Percentiles rank a stretch among this genome's conserved stretches.
Evolutionary conservation across 148 eudicot species (phyloP).

Genomic region (Chenopodium suecicum): DNA sequence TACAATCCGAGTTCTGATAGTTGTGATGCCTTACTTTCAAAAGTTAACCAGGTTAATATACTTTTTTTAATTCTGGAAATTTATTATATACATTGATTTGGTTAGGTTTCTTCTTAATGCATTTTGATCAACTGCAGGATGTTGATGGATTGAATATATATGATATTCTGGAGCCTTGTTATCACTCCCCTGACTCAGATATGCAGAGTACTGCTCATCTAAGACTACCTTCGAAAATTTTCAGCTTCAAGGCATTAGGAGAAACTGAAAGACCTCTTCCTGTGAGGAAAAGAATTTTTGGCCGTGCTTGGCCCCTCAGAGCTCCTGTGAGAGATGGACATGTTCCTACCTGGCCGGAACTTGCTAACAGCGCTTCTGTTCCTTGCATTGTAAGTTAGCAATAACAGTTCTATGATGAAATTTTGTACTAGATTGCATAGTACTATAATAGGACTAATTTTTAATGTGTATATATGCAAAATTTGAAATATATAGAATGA

Average conservation of each 20-base stretch:
- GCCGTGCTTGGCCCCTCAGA: slow-evolving; percentile 94
- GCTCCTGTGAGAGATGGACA: slow-evolving; percentile 83
- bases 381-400: slow-evolving; percentile 72
- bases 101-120: background rate
- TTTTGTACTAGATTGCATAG: background rate
- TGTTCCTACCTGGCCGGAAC: slow-evolving; percentile 91
- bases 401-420: background rate
- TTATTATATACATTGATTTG: background rate
- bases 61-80: background rate
- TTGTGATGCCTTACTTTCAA: slow-evolving; percentile 46
- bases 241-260: slow-evolving; percentile 76
- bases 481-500: slow-evolving; percentile 48
- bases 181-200: slow-evolving; percentile 41
- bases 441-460: background rate
- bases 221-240: slow-evolving; percentile 40
- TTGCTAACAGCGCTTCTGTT: slow-evolving; percentile 45
- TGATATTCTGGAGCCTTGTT: slow-evolving; percentile 90
- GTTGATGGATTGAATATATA: slow-evolving; percentile 64
- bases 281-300: slow-evolving; percentile 90
- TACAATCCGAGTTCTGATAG: slow-evolving; percentile 43
- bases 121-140: slow-evolving; percentile 38
- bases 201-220: slow-evolving; percentile 23
- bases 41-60: slow-evolving; percentile 54
- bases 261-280: slow-evolving; percentile 77
- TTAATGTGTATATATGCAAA: slow-evolving; percentile 8